Evolutionary conservation across 768 basidiomycete genomes (phyloP).

Genomic region (Tylopilus felleus): DNA sequence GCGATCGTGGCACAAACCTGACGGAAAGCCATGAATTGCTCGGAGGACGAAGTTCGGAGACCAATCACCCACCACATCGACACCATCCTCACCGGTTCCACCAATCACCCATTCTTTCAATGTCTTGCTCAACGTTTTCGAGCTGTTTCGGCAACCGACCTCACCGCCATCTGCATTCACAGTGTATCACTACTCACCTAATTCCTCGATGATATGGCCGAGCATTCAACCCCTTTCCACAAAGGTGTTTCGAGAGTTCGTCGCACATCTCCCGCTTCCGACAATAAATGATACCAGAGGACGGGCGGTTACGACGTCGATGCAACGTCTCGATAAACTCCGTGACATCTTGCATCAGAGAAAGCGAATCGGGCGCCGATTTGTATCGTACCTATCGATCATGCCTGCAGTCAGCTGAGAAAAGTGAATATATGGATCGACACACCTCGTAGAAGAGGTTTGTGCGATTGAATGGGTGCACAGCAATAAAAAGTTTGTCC

Average conservation of each 20-base stretch:
- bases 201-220: constrained; percentile 76
- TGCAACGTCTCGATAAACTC: constrained; percentile 66
- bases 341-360: constrained; percentile 61
- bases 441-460: constrained; percentile 81
- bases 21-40: not conserved
- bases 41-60: not conserved
- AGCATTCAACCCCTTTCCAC: constrained; percentile 62
- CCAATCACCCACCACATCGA: constrained; percentile 55
- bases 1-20: constrained; percentile 80
- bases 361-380: constrained; percentile 44
- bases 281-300: constrained; percentile 78
- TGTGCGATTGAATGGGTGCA: constrained; percentile 77
- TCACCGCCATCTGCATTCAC: not conserved
- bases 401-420: not conserved
- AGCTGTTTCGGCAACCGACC: constrained; percentile 28
- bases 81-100: constrained; percentile 46
- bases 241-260: constrained; percentile 60
- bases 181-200: constrained; percentile 34
- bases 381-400: constrained; percentile 57
- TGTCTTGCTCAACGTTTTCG: constrained; percentile 47
- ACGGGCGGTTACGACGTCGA: constrained; percentile 52
- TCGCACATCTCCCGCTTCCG: constrained; percentile 65
- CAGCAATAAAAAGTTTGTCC: constrained; percentile 54
- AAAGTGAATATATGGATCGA: not conserved
- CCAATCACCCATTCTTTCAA: constrained; percentile 60